phyloP scores from a whole-genome alignment of 768 basidiomycete species.

The Termitomyces sp. region DNA sequence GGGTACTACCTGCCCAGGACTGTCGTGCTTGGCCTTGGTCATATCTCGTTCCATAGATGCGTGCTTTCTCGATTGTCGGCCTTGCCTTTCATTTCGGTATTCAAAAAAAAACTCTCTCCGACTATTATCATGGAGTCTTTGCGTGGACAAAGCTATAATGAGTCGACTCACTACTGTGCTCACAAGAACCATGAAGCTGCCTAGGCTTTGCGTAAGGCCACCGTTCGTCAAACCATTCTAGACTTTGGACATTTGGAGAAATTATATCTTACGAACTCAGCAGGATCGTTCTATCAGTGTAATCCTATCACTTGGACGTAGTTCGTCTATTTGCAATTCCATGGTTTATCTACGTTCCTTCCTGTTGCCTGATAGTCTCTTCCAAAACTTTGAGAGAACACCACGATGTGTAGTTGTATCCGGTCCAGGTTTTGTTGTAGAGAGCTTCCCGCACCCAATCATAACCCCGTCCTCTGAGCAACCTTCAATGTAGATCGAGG shows the following conservation, averaged over 20 bases:
- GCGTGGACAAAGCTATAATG: constrained; percentile 36
- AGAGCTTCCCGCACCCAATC: neutral
- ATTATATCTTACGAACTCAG: neutral
- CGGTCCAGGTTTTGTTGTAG: neutral
- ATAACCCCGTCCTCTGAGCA: neutral
- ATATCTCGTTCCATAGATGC: constrained; percentile 26
- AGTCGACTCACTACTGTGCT: neutral
- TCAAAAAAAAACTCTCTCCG: constrained; percentile 42
- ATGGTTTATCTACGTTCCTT: neutral
- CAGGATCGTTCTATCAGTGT: neutral
- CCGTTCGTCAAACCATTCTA: neutral
- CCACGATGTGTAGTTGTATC: neutral
- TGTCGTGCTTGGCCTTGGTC: neutral
- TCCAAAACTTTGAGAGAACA: neutral
- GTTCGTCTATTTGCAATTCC: neutral
- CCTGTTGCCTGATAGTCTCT: neutral
- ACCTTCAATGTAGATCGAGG: neutral
- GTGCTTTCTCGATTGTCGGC: constrained; percentile 43
- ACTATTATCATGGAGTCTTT: constrained; percentile 23
- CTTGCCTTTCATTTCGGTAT: constrained; percentile 44
- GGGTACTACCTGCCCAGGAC: constrained; percentile 23
- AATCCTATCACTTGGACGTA: neutral
- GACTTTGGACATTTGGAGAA: too few species aligned
- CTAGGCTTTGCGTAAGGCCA: neutral
- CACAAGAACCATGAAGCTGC: neutral